Evolutionary conservation across 2,329 filamentous ascomycete species (phyloP).

Genomic region (Neonectria magnoliae): DNA sequence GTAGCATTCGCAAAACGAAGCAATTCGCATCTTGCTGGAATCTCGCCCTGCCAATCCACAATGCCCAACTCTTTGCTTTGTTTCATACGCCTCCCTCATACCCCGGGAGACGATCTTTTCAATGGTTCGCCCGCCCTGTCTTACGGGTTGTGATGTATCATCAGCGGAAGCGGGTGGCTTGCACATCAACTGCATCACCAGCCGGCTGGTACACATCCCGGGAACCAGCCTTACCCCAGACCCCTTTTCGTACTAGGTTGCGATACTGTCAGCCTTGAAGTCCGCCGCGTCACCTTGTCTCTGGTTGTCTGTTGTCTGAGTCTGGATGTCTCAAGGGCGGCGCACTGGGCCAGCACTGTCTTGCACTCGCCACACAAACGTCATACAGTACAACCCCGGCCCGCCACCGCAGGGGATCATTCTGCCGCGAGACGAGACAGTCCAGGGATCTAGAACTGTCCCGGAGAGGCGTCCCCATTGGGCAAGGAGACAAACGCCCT

Average conservation of each 20-base stretch:
- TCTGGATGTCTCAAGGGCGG: not conserved
- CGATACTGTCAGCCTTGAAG: not conserved
- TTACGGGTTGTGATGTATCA: conserved; percentile 15
- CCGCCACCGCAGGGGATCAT: conserved; percentile 10
- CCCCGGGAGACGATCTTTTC: conserved; percentile 8
- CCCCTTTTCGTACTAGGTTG: conserved; percentile 5
- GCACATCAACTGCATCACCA: conserved; percentile 12
- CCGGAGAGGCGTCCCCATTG: conserved; percentile 11
- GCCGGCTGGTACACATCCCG: not conserved
- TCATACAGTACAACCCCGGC: not conserved
- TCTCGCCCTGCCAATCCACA: conserved; percentile 7
- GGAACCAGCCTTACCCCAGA: not conserved
- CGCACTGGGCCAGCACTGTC: not conserved
- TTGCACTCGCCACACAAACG: conserved; percentile 4
- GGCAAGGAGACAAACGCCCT: conserved; percentile 8
- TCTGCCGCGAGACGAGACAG: conserved; percentile 35
- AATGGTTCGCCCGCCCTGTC: conserved; percentile 22
- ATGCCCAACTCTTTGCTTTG: conserved; percentile 16
- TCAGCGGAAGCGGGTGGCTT: conserved; percentile 12
- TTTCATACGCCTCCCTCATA: conserved; percentile 10
- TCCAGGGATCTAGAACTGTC: conserved; percentile 11
- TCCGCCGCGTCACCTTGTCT: not conserved
- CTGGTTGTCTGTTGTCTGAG: not conserved
- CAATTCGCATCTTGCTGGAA: conserved; percentile 10
- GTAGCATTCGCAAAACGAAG: conserved; percentile 12